These are phyloP conservation scores for Metschnikowia lochheadii DNA, from an alignment of 805 yeast genomes.

Conservation along the genomic window DNA sequence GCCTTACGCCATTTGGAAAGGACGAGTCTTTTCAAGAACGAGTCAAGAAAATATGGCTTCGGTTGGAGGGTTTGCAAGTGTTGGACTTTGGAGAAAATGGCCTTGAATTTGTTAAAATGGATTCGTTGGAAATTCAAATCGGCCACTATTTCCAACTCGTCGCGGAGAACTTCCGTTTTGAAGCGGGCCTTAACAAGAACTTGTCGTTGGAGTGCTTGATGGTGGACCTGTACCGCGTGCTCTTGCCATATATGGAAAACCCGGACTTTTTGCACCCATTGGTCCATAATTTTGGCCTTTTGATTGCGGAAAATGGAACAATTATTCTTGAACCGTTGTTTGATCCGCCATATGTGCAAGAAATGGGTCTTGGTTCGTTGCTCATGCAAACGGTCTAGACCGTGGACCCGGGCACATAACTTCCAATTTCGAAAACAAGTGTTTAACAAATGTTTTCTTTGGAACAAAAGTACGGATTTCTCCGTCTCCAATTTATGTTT, in stretches of 20 bases:
- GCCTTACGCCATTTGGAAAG: slow-evolving; percentile 23
- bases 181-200: neutral
- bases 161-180: neutral
- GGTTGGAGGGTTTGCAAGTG: neutral
- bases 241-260: neutral
- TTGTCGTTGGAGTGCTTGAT: neutral
- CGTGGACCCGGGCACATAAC: neutral
- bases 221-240: neutral
- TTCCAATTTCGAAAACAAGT: neutral
- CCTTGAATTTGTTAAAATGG: slow-evolving; percentile 12
- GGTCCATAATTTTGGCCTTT: neutral
- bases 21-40: neutral
- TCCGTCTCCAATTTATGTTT: neutral
- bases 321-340: neutral
- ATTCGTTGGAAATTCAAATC: slow-evolving; percentile 21
- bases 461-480: neutral
- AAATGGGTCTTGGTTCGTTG: neutral
- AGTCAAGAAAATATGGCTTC: neutral
- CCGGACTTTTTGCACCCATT: neutral
- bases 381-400: too few species aligned
- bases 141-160: slow-evolving; percentile 14
- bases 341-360: neutral
- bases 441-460: neutral
- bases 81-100: neutral
- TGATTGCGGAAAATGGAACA: neutral